A percentile compares a stretch with the other conserved stretches of the same genome.
These are phyloP conservation scores for Penicillium sp. DNA, from an alignment of 2,329 filamentous ascomycete species.

Conservation along the genomic window DNA sequence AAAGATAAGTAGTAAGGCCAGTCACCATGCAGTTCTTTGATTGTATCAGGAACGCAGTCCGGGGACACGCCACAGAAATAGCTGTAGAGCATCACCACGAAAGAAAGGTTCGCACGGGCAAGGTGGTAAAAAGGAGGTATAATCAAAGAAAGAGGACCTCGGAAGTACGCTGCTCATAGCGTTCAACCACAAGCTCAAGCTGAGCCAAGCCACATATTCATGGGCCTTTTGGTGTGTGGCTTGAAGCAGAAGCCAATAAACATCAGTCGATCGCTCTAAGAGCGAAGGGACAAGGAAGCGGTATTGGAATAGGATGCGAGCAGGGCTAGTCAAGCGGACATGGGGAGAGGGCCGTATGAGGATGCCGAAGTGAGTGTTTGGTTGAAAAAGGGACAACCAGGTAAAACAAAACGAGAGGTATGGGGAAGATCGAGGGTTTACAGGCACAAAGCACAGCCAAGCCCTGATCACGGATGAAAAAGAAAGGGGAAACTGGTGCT, in stretches of 20 bases:
- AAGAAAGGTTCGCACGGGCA: not conserved
- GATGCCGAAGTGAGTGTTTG: not conserved
- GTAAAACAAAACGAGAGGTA: not conserved
- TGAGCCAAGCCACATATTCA: not conserved
- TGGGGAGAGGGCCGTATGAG: not conserved
- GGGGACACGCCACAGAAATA: too few species aligned
- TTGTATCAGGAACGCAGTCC: too few species aligned
- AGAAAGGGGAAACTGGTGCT: not conserved
- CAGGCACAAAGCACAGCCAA: not conserved
- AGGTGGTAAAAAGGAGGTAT: not conserved
- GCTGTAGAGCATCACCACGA: not conserved
- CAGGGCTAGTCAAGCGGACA: not conserved
- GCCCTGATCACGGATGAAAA: not conserved
- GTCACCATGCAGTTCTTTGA: not conserved
- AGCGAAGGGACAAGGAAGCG: too few species aligned
- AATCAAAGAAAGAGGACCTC: not conserved
- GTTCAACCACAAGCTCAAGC: not conserved
- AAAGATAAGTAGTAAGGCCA: not conserved
- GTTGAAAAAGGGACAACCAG: not conserved
- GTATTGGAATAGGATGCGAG: not conserved
- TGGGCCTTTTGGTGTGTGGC: not conserved
- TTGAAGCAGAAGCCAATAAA: not conserved
- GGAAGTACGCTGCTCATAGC: not conserved
- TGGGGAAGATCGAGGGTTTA: not conserved
- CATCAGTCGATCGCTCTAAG: not conserved